phyloP scores from a whole-genome alignment of 495 filamentous ascomycete species.

The Penicillium macrosclerotiorum region DNA sequence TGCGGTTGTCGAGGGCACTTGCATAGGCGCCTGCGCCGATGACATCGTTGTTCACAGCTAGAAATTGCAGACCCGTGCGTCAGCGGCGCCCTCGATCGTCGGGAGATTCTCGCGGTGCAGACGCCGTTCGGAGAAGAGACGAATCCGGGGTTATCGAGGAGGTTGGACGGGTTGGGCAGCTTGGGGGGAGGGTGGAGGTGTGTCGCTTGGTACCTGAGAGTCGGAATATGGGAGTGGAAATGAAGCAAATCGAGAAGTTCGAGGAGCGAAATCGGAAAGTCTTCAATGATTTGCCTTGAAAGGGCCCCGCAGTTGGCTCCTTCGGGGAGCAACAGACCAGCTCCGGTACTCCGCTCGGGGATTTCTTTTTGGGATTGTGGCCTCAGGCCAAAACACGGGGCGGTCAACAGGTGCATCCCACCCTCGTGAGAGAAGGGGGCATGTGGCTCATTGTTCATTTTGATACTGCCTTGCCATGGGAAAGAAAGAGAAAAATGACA shows the following conservation, averaged over 20 bases:
- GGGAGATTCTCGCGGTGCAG: not conserved
- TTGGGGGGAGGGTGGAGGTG: not conserved
- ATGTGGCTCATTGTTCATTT: too few relatives aligned
- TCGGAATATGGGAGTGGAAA: not conserved
- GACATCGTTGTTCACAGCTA: slow-evolving; percentile 17
- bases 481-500: too few relatives aligned
- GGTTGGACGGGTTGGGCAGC: not conserved
- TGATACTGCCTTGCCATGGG: too few relatives aligned
- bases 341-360: slow-evolving; percentile 26
- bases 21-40: slow-evolving; percentile 24
- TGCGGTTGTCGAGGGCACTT: slow-evolving; percentile 9
- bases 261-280: slow-evolving; percentile 10
- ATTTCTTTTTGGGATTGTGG: too few relatives aligned
- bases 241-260: slow-evolving; percentile 11
- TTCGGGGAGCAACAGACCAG: slow-evolving; percentile 30
- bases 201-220: not conserved
- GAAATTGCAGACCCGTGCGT: slow-evolving; percentile 3
- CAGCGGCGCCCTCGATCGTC: slow-evolving; percentile 10
- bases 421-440: too few relatives aligned
- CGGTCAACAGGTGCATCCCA: too few relatives aligned
- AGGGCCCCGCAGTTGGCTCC: slow-evolving; percentile 32
- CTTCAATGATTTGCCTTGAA: slow-evolving; percentile 10
- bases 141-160: not conserved
- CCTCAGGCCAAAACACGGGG: slow-evolving; percentile 27
- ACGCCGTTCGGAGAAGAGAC: not conserved